Base-by-base conservation (phyloP, 306 rosid genomes). In the Malus sylvestris region DNA sequence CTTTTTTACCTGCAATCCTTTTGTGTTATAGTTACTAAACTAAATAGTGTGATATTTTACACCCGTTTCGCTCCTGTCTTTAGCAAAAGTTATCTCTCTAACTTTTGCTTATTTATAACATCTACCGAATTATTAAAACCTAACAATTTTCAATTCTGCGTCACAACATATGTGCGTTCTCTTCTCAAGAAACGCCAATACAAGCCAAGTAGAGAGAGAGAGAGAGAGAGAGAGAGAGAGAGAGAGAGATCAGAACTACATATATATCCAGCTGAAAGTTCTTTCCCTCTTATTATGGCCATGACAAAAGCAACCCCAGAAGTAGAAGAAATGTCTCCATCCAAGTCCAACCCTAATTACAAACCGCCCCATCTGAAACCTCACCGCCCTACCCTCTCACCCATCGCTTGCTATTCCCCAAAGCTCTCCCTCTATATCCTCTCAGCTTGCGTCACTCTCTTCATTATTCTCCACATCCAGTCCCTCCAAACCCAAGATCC, bases 371-470 rank as follows among this genome's bases (percentile, higher is more conserved):
- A 65, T 38, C 32, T 22, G 2, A 57, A 72, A 55, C 77, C 42
- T 44, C 62, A 66, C 30, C n/a, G 16, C 6, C 18, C 11, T 33
- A 74, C 55, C 11, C 18, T 49, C 52, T 52, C 81, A 9, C 72
- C 62, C 4, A 42, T 35, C 32, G 42, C 72, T 11, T 68, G 79
- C 71, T 67, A 29, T 67, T 86, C 79, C 35, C 83, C 80, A 0
- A 89, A 80, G 65, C 55, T 82, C 73, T 76, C 75, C 72, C 20
- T 91, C 71, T 80, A 75, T 67, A 73, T 87, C 82, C 59, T 87
- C 67, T 29, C 87, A 70, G 64, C 53, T 70, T 82, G 70, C 23
- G 77, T 72, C 63, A 22, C 63, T 59, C 81, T 89, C 81, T 80
- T 81, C 84, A 75, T 83, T 25, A 25, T 84, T 70, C 71, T 87